Base-by-base conservation (phyloP, 495 filamentous ascomycete species). In the Achaetomiella virescens region DNA sequence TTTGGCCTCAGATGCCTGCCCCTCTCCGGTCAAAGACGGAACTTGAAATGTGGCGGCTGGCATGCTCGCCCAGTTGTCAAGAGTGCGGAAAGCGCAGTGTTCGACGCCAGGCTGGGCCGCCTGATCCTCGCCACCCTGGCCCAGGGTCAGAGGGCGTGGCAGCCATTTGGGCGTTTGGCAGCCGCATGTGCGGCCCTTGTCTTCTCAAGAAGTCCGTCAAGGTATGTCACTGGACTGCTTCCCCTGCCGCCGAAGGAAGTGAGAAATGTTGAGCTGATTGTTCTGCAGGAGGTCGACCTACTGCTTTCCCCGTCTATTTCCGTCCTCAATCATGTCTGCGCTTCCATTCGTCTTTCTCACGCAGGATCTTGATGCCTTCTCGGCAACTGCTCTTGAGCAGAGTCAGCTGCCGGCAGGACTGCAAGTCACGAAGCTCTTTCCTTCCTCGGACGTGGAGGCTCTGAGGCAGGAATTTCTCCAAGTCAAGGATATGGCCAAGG, bases 311-410 rank as follows among this genome's bases (percentile, higher is more conserved):
- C 78, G 1, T 71, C 77, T 21, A 69, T 81, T n/a, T 14, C 82
- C 83, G 7, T 79, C 78, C 4, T 64, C 74, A 21, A 71, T 90
- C 6, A 69, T 83, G 21, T 70, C 77, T 29, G 85, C 83, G 6
- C 73, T 90, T 11, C 79, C 85, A 7, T 88, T 84, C 59, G 76
- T 81, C 21, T 81, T 86, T 51, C 54, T 88, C 49, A 84, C 85
- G 21, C 66, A 67, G 33, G 74, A 81, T 22, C 67, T 79, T 42
- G 70, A 84, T 65, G 75, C 81, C 46, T 71, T 90, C 45, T 64
- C 79, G 20, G 67, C 78, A n/a, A 67, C 75, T 27, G 57, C 70
- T 21, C 68, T 83, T 5, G 77, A 83, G 58, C 70, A 65, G n/a
- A 65, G 63, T 2, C 69, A 70, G 46, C 61, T 70, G 18, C 78